Evolutionary conservation across 2,329 filamentous ascomycete genomes (phyloP), one percentile per base, ranked within the genome.

Genomic region (Talaromyces amestolkiae): DNA sequence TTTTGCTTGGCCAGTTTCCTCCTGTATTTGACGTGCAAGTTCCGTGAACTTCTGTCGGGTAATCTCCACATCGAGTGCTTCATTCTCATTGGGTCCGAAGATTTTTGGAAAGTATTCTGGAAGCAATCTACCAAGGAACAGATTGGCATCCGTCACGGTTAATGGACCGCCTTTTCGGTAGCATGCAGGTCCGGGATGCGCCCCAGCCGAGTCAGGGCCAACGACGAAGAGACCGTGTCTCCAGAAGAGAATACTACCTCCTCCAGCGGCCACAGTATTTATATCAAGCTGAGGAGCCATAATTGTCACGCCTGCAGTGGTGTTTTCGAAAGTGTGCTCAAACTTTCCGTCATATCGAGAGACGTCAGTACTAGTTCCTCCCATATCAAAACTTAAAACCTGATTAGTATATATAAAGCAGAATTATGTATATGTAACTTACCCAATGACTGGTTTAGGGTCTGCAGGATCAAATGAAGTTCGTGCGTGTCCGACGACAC

Each of bases 291-390:
- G 92, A 0, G 93, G 93, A 1, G 91, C 93, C 72, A 96, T 91
- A n/a, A 97, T 94, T 0, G 92, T 93, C 1, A 96, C 91, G 10
- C 92, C 93, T 0, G 93, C 92, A 1, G 91, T 96, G 0, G 91
- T 96, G 0, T 91, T 96, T 78, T 96, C 93, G 69, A 96, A 96
- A 1, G 95, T 91, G 71, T 97, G 93, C 71, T 97, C 93, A 71
- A 95, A 95, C 61, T 90, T 83, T 17, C 93, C 93, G 64, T 90
- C 91, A 72, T 94, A 97, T 63, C 93, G 84, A 51, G 91, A 94
- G 11, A 97, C 74, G 75, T 97, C 93, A 1, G 93, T 97, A 67
- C 89, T 92, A 0, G 93, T 97, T 15, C 93, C 93, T 35, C 92
- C 92, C 93, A 97, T 97, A 72, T 97, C 93, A 73, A 97, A 97